Percentiles rank a stretch among this genome's conserved stretches.
Conservation (phyloP, 2,329 filamentous ascomycete genomes). For the Verticillium albo-atrum region DNA sequence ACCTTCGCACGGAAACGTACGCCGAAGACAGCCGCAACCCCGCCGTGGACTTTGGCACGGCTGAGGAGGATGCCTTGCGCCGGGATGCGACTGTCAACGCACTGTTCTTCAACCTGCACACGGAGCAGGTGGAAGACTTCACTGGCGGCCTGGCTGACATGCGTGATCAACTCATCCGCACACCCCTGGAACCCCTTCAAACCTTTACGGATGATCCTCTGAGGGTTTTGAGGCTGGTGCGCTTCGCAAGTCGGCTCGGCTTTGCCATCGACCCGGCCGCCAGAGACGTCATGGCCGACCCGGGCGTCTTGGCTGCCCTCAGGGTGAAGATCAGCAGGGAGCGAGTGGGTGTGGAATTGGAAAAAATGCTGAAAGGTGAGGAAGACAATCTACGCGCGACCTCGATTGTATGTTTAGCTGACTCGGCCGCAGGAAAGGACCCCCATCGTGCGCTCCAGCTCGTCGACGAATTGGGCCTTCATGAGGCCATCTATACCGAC, state of each 20-base stretch:
- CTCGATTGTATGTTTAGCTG: not conserved
- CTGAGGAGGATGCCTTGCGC: constrained; percentile 82
- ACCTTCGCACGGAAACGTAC: constrained; percentile 88
- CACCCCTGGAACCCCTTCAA: constrained; percentile 80
- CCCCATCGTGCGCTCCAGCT: constrained; percentile 59
- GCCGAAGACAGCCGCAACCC: constrained; percentile 85
- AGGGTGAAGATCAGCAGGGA: constrained; percentile 88
- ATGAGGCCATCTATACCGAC: constrained; percentile 70
- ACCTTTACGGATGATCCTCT: constrained; percentile 95
- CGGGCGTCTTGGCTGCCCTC: constrained; percentile 75
- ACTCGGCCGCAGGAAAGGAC: constrained; percentile 45
- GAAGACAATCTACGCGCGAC: not conserved
- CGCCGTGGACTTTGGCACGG: constrained; percentile 88
- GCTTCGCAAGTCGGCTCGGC: constrained; percentile 80
- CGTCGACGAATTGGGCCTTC: constrained; percentile 63
- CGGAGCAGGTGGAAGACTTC: constrained; percentile 76
- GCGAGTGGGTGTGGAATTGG: constrained; percentile 78
- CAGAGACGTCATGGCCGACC: constrained; percentile 69
- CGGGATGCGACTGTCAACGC: constrained; percentile 94
- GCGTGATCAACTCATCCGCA: constrained; percentile 67
- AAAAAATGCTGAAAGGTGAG: constrained; percentile 81
- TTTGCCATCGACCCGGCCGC: constrained; percentile 73
- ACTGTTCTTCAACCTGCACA: constrained; percentile 90
- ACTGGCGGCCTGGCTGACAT: constrained; percentile 77
- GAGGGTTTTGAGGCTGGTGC: constrained; percentile 77